Evolutionary conservation across 2,329 filamentous ascomycete genomes (phyloP), one percentile per base, ranked within the genome.

Genomic region (Cladorrhinum sp.): DNA sequence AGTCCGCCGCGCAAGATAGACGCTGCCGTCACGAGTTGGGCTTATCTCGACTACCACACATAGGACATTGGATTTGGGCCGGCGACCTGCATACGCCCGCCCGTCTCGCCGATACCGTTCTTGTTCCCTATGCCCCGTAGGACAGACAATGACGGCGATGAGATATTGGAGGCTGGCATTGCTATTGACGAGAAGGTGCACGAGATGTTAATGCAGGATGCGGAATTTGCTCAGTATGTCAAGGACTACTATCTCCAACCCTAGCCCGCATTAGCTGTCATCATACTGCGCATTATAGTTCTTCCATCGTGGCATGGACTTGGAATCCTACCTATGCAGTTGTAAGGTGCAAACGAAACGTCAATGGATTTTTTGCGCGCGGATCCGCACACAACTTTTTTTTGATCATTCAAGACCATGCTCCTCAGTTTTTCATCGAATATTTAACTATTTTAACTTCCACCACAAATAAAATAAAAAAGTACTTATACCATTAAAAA

Each of bases 231-330:
- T 50, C 48, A 50, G 48, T 50, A 50, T 50, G 18, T 50, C 48
- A 50, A 50, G 48, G 48, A 50, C 48, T 51, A 51, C 49, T 51
- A 51, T 51, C 49, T 51, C 49, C 49, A 51, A 51, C 49, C 49
- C 49, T 51, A 51, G 49, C 49, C 49, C 49, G 49, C 49, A 51
- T 51, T 51, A 51, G 49, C 49, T 51, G 49, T 51, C 49, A 51
- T 51, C 8, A 51, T 51, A 51, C 49, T 23, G 49, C 49, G 49
- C 49, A 51, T 51, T 51, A 21, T 51, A 51, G 49, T 51, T 51
- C 49, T 51, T 51, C 49, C 21, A 51, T 51, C 49, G 49, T 51
- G 49, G 49, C 49, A 51, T 51, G 49, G 49, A 51, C 49, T 26
- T 51, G 49, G 49, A 51, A 51, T 51, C 49, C 49, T 51, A 51